Base-by-base conservation (phyloP, 2,329 filamentous ascomycete species). In the Fusarium sp. region DNA sequence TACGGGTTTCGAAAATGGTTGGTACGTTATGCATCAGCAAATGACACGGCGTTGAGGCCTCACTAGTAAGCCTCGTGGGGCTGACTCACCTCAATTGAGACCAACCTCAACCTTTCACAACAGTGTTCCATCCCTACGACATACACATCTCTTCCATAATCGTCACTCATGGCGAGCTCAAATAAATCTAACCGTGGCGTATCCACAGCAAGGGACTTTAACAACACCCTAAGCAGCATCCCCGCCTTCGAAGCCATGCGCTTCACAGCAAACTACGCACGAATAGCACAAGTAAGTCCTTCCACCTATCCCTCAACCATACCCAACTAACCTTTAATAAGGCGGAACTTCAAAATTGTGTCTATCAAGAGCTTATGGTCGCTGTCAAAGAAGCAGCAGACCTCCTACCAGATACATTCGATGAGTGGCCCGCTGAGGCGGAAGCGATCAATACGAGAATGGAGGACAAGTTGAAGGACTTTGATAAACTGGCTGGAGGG, bases 191-290 rank as follows among this genome's bases (percentile, higher is more conserved):
- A 9, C 6, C 18, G 27, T 10, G 48, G 56, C 3, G 20, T 30
- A 2, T 52, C 55, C 2, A n/a, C 53, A 6, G 67, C 56, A 5
- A 45, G 4, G 8, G 45, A 70, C 4, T 67, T 70, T 9, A 43
- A 40, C 24, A 49, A 67, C 8, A 6, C 11, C 8, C 15, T 58
- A 7, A 38, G 41, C 8, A 13, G 34, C 16, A 58, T 48, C 4
- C 46, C 44, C 8, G 65, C 29, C 5, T 54, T 62, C 8, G 65
- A 69, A 20, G 47, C 40, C 5, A 69, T 69, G 65, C 53, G 48
- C 5, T 57, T 48, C 9, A 64, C 51, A 2, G 65, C 49, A 15
- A 52, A 51, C 15, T 69, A 54, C 11, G 44, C 48, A 11, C 30
- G 30, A 3, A 66, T 57, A 12, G 48, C 67, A 10, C 29, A 66